Evolutionary conservation across 2,329 filamentous ascomycete genomes (phyloP).

Genomic region (Trichophyton schoenleinii): DNA sequence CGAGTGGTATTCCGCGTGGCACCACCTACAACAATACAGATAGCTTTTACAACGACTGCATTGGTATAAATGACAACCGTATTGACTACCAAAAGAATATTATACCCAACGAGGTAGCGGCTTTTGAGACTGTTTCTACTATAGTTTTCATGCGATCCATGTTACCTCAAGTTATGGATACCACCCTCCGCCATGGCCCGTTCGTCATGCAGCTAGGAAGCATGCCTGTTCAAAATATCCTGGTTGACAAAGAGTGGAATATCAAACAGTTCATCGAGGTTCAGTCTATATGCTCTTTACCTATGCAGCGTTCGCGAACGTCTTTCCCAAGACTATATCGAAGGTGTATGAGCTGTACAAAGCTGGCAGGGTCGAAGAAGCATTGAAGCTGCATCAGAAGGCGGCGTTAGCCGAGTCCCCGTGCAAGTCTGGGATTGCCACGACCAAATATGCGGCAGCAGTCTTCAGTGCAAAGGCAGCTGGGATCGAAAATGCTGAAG

Average conservation of each 20-base stretch:
- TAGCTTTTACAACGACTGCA: slow-evolving; percentile 16
- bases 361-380: slow-evolving; percentile 45
- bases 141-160: slow-evolving; percentile 20
- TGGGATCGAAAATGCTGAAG: slow-evolving; percentile 47
- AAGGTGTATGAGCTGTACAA: slow-evolving; percentile 51
- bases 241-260: slow-evolving; percentile 22
- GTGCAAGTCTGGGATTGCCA: slow-evolving; percentile 54
- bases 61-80: slow-evolving; percentile 17
- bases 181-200: slow-evolving; percentile 21
- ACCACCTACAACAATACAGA: slow-evolving; percentile 17
- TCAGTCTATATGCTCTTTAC: slow-evolving; percentile 24
- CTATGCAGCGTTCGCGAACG: slow-evolving; percentile 43
- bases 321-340: slow-evolving; percentile 44
- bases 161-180: slow-evolving; percentile 18
- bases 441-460: slow-evolving; percentile 55
- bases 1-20: slow-evolving; percentile 14
- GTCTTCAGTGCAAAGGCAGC: slow-evolving; percentile 47
- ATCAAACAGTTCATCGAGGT: slow-evolving; percentile 25
- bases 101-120: slow-evolving; percentile 3
- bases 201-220: slow-evolving; percentile 27
- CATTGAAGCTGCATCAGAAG: slow-evolving; percentile 47
- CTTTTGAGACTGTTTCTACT: slow-evolving; percentile 10
- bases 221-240: slow-evolving; percentile 19
- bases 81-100: slow-evolving; percentile 17
- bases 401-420: slow-evolving; percentile 54